phyloP scores from a whole-genome alignment of 1,139 yeast species.

The Blastobotrys aristatus region DNA sequence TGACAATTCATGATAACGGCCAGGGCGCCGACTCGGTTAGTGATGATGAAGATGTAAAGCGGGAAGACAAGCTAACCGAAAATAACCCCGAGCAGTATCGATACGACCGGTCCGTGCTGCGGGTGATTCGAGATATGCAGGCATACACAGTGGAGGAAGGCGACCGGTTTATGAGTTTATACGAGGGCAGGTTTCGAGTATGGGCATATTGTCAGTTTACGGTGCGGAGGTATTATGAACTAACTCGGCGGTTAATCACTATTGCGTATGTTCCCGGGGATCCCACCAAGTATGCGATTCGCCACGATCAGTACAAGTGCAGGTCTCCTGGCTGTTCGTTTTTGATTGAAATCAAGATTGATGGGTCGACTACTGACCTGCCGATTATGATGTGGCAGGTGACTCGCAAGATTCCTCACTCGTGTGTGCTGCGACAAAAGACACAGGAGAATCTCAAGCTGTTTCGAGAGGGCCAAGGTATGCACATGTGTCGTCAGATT shows the following conservation, averaged over 20 bases:
- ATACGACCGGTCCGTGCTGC: constrained; percentile 5
- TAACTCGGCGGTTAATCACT: constrained; percentile 7
- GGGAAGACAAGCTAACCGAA: constrained; percentile 7
- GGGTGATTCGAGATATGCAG: neutral
- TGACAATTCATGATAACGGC: neutral
- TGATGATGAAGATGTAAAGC: neutral
- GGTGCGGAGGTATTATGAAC: constrained; percentile 7
- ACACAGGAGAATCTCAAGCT: constrained; percentile 9
- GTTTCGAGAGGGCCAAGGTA: constrained; percentile 11
- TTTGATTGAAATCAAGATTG: constrained; percentile 7
- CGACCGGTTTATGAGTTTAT: constrained; percentile 11
- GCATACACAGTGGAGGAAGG: constrained; percentile 2
- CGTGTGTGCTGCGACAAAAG: constrained; percentile 1
- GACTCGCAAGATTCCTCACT: neutral
- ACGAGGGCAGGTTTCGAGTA: constrained; percentile 6
- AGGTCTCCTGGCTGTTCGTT: constrained; percentile 9
- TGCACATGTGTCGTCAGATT: constrained; percentile 11
- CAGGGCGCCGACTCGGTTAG: neutral
- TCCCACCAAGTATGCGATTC: constrained; percentile 8
- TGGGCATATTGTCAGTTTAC: constrained; percentile 12
- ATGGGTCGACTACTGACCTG: constrained; percentile 5
- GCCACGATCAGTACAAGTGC: constrained; percentile 11
- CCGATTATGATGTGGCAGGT: constrained; percentile 11
- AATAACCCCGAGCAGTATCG: constrained; percentile 4
- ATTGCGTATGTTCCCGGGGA: constrained; percentile 9